phyloP scores from a whole-genome alignment of 2,329 filamentous ascomycete genomes.

The Cytospora chrysosperma region DNA sequence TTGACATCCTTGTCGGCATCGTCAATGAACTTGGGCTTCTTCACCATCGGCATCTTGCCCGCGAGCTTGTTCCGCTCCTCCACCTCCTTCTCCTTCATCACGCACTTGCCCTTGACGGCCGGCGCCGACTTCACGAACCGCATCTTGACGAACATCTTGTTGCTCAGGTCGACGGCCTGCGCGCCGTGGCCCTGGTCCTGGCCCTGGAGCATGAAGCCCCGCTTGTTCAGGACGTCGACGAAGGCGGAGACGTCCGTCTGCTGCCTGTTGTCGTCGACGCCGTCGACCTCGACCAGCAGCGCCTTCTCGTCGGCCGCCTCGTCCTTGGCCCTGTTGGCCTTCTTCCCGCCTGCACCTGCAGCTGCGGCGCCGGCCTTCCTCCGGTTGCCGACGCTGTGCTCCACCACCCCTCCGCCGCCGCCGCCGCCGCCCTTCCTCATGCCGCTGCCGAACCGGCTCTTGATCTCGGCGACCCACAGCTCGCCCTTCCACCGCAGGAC shows the following conservation, averaged over 20 bases:
- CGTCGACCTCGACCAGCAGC: slow-evolving; percentile 70
- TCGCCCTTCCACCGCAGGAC: slow-evolving; percentile 92
- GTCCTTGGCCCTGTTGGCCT: slow-evolving; percentile 44
- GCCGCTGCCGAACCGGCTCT: slow-evolving; percentile 72
- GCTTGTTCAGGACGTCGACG: slow-evolving; percentile 73
- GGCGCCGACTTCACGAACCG: slow-evolving; percentile 82
- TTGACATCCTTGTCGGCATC: slow-evolving; percentile 61
- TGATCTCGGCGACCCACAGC: slow-evolving; percentile 96
- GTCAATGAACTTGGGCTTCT: slow-evolving; percentile 57
- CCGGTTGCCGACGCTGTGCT: slow-evolving; percentile 71
- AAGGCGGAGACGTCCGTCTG: slow-evolving; percentile 89
- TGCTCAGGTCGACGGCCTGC: slow-evolving; percentile 72
- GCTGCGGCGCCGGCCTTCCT: slow-evolving; percentile 47
- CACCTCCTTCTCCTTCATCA: slow-evolving; percentile 61
- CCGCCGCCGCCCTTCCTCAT: slow-evolving; percentile 44
- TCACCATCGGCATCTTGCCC: slow-evolving; percentile 30
- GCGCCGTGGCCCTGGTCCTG: slow-evolving; percentile 61
- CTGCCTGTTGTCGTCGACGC: slow-evolving; percentile 58
- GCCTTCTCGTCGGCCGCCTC: slow-evolving; percentile 53
- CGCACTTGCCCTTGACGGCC: slow-evolving; percentile 74
- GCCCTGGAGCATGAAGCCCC: slow-evolving; percentile 81
- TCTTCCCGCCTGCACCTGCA: slow-evolving; percentile 37
- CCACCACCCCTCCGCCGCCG: slow-evolving; percentile 46
- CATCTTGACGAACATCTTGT: slow-evolving; percentile 99
- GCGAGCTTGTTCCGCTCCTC: slow-evolving; percentile 40